Percentiles rank a stretch among this genome's conserved stretches.
These are phyloP conservation scores for Phytophthora fragariaefolia DNA, from an alignment of 352 stramenopile genomes.

Conservation along the genomic window DNA sequence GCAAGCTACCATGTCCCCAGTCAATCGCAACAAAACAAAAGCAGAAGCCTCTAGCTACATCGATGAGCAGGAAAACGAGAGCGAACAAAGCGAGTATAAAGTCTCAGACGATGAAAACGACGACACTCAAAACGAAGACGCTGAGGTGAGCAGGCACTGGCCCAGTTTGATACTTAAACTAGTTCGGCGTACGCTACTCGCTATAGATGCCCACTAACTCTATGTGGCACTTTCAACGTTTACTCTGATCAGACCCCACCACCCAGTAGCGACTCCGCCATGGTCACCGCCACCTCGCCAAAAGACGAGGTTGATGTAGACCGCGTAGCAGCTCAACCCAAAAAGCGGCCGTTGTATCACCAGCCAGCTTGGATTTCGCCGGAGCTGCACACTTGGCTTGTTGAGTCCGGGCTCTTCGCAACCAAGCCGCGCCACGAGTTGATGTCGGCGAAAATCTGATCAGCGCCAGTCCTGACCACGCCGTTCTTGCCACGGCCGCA, in stretches of 20 bases:
- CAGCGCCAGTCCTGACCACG: slow-evolving; percentile 3
- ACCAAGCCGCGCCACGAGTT: slow-evolving; percentile 38
- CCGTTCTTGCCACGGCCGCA: slow-evolving; percentile 1
- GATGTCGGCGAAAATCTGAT: slow-evolving; percentile 10
- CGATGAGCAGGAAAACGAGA: slow-evolving; percentile 11
- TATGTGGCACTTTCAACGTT: slow-evolving; percentile 25
- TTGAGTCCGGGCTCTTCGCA: slow-evolving; percentile 55
- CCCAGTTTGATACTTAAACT: slow-evolving; percentile 4
- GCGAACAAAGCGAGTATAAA: slow-evolving; percentile 10
- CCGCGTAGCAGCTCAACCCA: slow-evolving; percentile 7
- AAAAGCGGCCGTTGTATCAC: slow-evolving; percentile 42
- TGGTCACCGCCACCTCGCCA: neutral
- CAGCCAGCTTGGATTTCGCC: slow-evolving; percentile 70
- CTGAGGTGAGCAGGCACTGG: slow-evolving; percentile 14
- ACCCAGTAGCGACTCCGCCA: slow-evolving; percentile 2
- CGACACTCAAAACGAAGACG: slow-evolving; percentile 14
- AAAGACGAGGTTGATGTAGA: slow-evolving; percentile 2
- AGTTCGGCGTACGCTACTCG: slow-evolving; percentile 12
- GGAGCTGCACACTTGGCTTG: slow-evolving; percentile 57
- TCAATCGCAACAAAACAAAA: neutral
- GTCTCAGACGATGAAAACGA: slow-evolving; percentile 19
- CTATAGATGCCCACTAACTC: slow-evolving; percentile 33
- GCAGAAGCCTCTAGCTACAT: slow-evolving; percentile 4
- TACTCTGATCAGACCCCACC: slow-evolving; percentile 16
- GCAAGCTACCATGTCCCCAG: neutral